phyloP scores from a whole-genome alignment of 805 yeast genomes.

The Isabelozyma rhagii region DNA sequence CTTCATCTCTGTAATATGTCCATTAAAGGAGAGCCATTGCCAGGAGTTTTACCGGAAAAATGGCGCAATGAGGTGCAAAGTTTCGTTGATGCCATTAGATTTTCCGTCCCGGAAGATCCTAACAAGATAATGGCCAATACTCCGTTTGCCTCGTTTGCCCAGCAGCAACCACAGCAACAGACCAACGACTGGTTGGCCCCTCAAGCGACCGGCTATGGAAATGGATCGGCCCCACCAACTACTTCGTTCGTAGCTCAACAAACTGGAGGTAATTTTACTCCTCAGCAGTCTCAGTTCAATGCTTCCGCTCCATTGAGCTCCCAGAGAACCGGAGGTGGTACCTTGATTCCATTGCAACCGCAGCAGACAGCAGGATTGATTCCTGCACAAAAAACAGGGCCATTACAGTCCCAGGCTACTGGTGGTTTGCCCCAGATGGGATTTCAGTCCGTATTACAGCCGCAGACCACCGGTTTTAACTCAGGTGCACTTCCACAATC shows the following conservation, averaged over 20 bases:
- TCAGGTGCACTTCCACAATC: slow-evolving; percentile 4
- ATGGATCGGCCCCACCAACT: slow-evolving; percentile 3
- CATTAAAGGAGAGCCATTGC: slow-evolving; percentile 75
- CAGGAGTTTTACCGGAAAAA: slow-evolving; percentile 65
- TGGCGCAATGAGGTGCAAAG: slow-evolving; percentile 82
- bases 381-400: slow-evolving; percentile 44
- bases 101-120: slow-evolving; percentile 65
- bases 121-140: slow-evolving; percentile 38
- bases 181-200: slow-evolving; percentile 27
- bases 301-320: slow-evolving; percentile 18
- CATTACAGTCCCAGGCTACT: slow-evolving; percentile 29
- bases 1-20: slow-evolving; percentile 81
- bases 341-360: slow-evolving; percentile 49
- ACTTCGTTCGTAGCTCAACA: slow-evolving; percentile 40
- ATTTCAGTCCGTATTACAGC: slow-evolving; percentile 11
- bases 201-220: slow-evolving; percentile 27
- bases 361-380: slow-evolving; percentile 70
- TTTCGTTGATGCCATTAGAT: slow-evolving; percentile 84
- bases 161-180: slow-evolving; percentile 3
- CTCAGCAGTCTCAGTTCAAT: slow-evolving; percentile 11
- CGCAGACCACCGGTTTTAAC: slow-evolving; percentile 1
- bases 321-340: slow-evolving; percentile 47
- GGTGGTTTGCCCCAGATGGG: slow-evolving; percentile 9
- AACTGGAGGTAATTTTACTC: slow-evolving; percentile 39
- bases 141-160: slow-evolving; percentile 35